Percentiles rank a stretch among this genome's conserved stretches.
Evolutionary conservation across 306 rosid species (phyloP).

Genomic region (Dalbergia cultrata): DNA sequence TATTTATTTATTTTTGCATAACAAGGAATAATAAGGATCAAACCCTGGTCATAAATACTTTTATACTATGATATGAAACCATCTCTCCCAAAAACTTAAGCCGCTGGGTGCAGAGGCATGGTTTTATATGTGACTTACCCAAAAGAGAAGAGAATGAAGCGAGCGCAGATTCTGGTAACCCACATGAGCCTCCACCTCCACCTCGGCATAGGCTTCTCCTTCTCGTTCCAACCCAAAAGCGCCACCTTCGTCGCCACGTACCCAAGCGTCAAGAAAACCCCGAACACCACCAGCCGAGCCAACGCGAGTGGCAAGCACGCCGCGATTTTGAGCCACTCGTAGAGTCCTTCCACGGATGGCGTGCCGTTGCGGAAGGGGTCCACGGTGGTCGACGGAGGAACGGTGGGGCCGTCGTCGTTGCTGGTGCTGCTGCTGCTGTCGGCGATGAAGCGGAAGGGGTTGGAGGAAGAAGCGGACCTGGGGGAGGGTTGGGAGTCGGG

Average conservation of each 20-base stretch:
- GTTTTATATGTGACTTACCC: slow-evolving; percentile 58
- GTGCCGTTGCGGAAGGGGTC: slow-evolving; percentile 87
- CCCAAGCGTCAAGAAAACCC: slow-evolving; percentile 65
- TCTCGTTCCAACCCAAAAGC: slow-evolving; percentile 79
- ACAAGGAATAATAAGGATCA: too few relatives aligned
- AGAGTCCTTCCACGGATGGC: slow-evolving; percentile 57
- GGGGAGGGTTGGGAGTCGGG: slow-evolving; percentile 2
- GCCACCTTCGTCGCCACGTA: slow-evolving; percentile 79
- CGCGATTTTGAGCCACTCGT: slow-evolving; percentile 74
- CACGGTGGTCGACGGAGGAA: slow-evolving; percentile 61
- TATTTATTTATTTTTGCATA: too few relatives aligned
- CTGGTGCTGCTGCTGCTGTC: slow-evolving; percentile 39
- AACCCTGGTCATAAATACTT: too few relatives aligned
- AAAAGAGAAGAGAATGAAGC: slow-evolving; percentile 86
- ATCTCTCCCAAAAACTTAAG: too few relatives aligned
- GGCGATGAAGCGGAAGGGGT: slow-evolving; percentile 68
- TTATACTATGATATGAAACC: too few relatives aligned
- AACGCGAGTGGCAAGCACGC: slow-evolving; percentile 67
- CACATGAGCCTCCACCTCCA: slow-evolving; percentile 90
- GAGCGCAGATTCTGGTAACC: slow-evolving; percentile 75
- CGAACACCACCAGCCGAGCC: slow-evolving; percentile 70
- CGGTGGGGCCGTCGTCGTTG: slow-evolving; percentile 32
- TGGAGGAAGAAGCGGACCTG: not conserved
- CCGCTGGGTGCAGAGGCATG: too few relatives aligned
- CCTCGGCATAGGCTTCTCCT: slow-evolving; percentile 76